phyloP scores from a whole-genome alignment of 2,329 filamentous ascomycete species.

The Verruconis gallopava region DNA sequence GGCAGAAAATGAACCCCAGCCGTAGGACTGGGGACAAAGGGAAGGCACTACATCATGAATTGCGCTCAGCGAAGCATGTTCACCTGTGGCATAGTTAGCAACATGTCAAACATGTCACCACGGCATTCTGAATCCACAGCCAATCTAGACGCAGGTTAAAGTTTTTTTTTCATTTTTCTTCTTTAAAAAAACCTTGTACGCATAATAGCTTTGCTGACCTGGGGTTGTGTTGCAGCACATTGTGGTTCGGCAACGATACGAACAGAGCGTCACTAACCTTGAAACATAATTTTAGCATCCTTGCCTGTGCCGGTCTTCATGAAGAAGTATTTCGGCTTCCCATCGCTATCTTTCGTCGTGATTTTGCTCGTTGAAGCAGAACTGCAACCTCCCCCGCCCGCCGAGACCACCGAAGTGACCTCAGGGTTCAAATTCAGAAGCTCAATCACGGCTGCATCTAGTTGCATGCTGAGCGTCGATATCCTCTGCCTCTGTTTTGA shows the following conservation, averaged over 20 bases:
- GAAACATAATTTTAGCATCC: slow-evolving; percentile 55
- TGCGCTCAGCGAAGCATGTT: slow-evolving; percentile 72
- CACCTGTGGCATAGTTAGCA: slow-evolving; percentile 41
- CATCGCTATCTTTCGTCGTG: slow-evolving; percentile 32
- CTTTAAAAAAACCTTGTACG: too few relatives aligned
- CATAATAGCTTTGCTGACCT: too few relatives aligned
- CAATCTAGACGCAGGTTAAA: too few relatives aligned
- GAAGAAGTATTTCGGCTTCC: slow-evolving; percentile 47
- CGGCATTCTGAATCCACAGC: background rate
- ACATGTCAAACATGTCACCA: background rate
- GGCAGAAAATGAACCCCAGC: slow-evolving; percentile 48
- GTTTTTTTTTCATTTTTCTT: too few relatives aligned
- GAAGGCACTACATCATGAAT: slow-evolving; percentile 59
- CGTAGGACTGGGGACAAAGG: slow-evolving; percentile 64
- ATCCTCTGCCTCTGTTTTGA: too few relatives aligned
- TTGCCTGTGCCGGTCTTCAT: slow-evolving; percentile 55
- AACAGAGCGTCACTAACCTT: slow-evolving; percentile 35
- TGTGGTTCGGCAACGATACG: too few relatives aligned
- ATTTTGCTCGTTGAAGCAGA: slow-evolving; percentile 53
- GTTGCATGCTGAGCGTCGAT: slow-evolving; percentile 27
- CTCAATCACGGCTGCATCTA: slow-evolving; percentile 50
- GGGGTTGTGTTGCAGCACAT: too few relatives aligned
- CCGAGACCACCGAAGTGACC: slow-evolving; percentile 42
- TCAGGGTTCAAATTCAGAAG: slow-evolving; percentile 47
- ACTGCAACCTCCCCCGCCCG: slow-evolving; percentile 54